These are phyloP conservation scores for Glycine soja DNA, from an alignment of 306 rosid species.

Conservation along the genomic window DNA sequence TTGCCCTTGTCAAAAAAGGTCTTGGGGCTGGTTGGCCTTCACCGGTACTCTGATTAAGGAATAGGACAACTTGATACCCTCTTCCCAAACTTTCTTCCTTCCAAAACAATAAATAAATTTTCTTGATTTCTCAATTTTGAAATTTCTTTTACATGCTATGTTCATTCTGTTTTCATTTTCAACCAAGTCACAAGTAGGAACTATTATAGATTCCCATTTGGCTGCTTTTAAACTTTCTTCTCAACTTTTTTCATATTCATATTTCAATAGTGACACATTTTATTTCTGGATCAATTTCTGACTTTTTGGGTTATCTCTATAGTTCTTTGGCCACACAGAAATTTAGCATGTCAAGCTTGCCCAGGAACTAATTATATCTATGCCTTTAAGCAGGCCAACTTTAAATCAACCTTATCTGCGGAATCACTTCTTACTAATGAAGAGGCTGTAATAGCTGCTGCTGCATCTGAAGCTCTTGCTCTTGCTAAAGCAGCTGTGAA, in stretches of 20 bases:
- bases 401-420: slow-evolving; percentile 68
- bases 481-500: slow-evolving; percentile 91
- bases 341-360: slow-evolving; percentile 30
- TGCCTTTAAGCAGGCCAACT: slow-evolving; percentile 58
- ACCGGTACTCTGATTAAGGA: background rate
- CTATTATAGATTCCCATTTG: background rate
- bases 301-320: too few species aligned
- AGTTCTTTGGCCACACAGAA: slow-evolving; percentile 5
- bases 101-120: background rate
- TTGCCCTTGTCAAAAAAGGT: background rate
- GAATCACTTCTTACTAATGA: slow-evolving; percentile 81
- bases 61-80: background rate
- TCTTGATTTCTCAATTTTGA: slow-evolving; percentile 8
- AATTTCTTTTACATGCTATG: slow-evolving; percentile 7
- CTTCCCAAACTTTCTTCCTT: background rate
- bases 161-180: slow-evolving; percentile 17
- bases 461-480: slow-evolving; percentile 91
- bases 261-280: slow-evolving; percentile 19
- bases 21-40: slow-evolving; percentile 28
- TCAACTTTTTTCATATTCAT: slow-evolving; percentile 27
- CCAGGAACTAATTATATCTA: slow-evolving; percentile 37
- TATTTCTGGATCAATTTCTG: slow-evolving; percentile 4
- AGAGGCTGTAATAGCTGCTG: slow-evolving; percentile 87
- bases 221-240: slow-evolving; percentile 15
- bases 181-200: background rate